A percentile compares a stretch with the other conserved stretches of the same genome.
These are phyloP conservation scores for Russula brevipes DNA, from an alignment of 768 basidiomycete species.

Conservation along the genomic window DNA sequence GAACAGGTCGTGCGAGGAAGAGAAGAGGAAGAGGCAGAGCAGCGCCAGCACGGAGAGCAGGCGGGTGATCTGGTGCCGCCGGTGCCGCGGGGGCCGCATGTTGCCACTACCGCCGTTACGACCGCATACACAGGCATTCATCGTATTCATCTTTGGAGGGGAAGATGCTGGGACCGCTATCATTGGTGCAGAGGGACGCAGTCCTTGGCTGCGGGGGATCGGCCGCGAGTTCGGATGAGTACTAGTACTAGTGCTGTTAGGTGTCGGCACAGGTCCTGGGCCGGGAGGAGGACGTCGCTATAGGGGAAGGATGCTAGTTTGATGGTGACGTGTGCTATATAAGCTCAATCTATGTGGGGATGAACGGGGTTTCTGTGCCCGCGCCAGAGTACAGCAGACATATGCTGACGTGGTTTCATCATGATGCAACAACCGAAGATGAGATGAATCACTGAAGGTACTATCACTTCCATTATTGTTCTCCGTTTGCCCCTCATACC, in stretches of 20 bases:
- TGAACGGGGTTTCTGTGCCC: too few relatives aligned
- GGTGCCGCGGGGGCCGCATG: not conserved
- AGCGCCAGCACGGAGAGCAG: slow-evolving; percentile 3
- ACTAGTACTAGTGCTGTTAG: too few relatives aligned
- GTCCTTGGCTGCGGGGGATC: slow-evolving; percentile 14
- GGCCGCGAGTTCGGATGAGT: slow-evolving; percentile 2
- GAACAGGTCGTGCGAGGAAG: slow-evolving; percentile 17
- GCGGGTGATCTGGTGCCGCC: slow-evolving; percentile 1
- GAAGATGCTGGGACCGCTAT: too few relatives aligned
- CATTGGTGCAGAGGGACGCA: not conserved
- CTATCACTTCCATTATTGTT: too few relatives aligned
- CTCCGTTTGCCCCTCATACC: too few relatives aligned
- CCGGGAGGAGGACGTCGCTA: not conserved
- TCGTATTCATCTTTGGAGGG: too few relatives aligned
- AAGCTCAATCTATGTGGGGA: too few relatives aligned
- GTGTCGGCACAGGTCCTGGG: not conserved
- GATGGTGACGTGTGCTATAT: too few relatives aligned
- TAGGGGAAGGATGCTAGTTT: not conserved
- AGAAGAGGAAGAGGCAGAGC: slow-evolving; percentile 21
- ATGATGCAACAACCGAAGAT: too few relatives aligned
- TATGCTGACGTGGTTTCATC: too few relatives aligned
- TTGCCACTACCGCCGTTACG: not conserved
- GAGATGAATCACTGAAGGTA: too few relatives aligned
- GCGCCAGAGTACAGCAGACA: too few relatives aligned
- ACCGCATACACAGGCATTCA: not conserved